These are phyloP conservation scores for Cryptococcus depauperatus DNA, from an alignment of 1,284 basidiomycete genomes.

Conservation along the genomic window DNA sequence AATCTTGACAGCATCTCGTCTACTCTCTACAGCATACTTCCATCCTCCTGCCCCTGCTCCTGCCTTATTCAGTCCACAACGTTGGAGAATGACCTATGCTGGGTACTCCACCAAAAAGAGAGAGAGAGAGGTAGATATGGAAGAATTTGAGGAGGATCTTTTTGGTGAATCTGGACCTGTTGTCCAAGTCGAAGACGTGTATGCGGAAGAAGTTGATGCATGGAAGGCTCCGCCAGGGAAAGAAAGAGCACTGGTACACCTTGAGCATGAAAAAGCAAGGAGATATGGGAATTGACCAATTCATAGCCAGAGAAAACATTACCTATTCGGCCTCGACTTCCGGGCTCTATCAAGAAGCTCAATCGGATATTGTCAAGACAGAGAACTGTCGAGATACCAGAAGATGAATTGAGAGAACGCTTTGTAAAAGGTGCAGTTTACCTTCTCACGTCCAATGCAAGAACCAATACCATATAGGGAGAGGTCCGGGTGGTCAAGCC, in stretches of 20 bases:
- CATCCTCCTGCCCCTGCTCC: not conserved
- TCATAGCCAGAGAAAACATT: not conserved
- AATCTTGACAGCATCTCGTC: not conserved
- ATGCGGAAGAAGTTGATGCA: not conserved
- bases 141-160: conserved; percentile 1
- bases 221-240: not conserved
- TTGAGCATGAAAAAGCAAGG: not conserved
- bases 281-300: not conserved
- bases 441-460: not conserved
- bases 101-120: not conserved
- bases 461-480: conserved; percentile 21
- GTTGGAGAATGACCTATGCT: too few species aligned
- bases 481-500: conserved; percentile 47
- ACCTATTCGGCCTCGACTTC: conserved; percentile 18
- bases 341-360: conserved; percentile 35
- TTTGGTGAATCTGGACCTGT: conserved; percentile 2
- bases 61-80: too few species aligned
- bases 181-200: not conserved
- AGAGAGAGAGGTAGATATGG: not conserved
- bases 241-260: not conserved
- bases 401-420: conserved; percentile 36
- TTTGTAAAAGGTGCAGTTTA: conserved; percentile 40
- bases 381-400: conserved; percentile 25
- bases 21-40: not conserved
- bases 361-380: conserved; percentile 31